These are phyloP conservation scores for Abrus pulchellus DNA, from an alignment of 306 rosid genomes.

Conservation along the genomic window DNA sequence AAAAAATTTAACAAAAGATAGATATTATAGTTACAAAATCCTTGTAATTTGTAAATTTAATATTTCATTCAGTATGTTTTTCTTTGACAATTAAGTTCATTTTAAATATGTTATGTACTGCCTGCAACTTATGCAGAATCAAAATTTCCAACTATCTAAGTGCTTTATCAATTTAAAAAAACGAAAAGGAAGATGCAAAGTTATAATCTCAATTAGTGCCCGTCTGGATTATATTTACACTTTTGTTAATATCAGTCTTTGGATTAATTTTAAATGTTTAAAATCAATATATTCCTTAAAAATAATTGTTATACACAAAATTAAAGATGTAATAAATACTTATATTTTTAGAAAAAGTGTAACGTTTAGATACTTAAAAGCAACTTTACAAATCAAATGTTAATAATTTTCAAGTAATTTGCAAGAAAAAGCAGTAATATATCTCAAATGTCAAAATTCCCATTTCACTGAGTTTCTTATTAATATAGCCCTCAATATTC, in stretches of 20 bases:
- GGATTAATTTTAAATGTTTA: too few species aligned
- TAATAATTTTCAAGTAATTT: too few species aligned
- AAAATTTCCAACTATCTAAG: background rate
- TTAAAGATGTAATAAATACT: too few species aligned
- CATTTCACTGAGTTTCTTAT: background rate
- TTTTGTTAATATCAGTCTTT: too few species aligned
- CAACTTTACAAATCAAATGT: too few species aligned
- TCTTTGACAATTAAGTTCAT: background rate
- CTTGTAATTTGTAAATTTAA: slow-evolving; percentile 6
- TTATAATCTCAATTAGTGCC: background rate
- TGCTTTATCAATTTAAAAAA: background rate
- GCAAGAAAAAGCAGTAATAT: too few species aligned
- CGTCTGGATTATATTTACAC: background rate
- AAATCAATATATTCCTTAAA: too few species aligned
- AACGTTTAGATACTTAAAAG: too few species aligned
- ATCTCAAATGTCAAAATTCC: background rate
- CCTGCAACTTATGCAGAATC: background rate
- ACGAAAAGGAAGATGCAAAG: background rate
- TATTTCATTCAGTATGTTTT: background rate
- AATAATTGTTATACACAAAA: too few species aligned
- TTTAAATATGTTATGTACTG: background rate
- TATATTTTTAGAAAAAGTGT: too few species aligned
- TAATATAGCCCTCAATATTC: background rate
- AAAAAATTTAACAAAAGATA: background rate
- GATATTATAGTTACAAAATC: background rate